Evolutionary conservation across 768 basidiomycete species (phyloP), one percentile per base, ranked within the genome.

Genomic region (Leccinum disarticulatum): DNA sequence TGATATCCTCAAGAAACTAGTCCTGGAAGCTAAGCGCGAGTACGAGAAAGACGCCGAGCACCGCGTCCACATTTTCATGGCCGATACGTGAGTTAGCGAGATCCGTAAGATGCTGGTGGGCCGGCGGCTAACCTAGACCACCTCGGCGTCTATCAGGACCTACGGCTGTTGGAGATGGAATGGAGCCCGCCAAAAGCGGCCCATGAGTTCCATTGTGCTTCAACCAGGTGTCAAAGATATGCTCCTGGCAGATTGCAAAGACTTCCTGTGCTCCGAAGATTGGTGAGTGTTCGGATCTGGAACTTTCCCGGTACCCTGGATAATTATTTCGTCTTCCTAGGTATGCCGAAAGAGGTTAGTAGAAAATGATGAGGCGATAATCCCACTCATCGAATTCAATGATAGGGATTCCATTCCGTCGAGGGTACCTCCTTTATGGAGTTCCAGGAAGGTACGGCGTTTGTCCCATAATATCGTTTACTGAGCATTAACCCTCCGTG

Each of bases 31-130:
- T 28, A 93, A 93, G 77, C 85, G 85, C 54, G 89, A 91, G 61
- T 94, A 93, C 66, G 91, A 93, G 75, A 93, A 92, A 75, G 93
- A 95, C 72, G 90, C 91, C 59, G 89, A 91, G 65, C 91, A 93
- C 68, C 88, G 91, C 59, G 91, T 95, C 53, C 90, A 93, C 65
- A 93, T 94, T 60, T 94, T 88, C 74, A 80, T 93, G 76, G 91
- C 90, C 35, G 93, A 94, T 77, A 88, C 88, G 90, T 92, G 82
- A 82, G 88, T 76, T 35, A 41, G 50, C 50, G 35, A 54, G 43
- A 59, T 60, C 57, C 56, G 63, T 63, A 60, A 61, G 1, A 25
- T 43, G 19, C n/a, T 46, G 43, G 22, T 46, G 43, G 13, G 5
- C 35, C 43, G 43, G 43, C 19, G 43, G 43, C 43, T 46, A 19